Base-by-base conservation (phyloP, 78 protist genomes). In the Speleostelium caveatum region DNA sequence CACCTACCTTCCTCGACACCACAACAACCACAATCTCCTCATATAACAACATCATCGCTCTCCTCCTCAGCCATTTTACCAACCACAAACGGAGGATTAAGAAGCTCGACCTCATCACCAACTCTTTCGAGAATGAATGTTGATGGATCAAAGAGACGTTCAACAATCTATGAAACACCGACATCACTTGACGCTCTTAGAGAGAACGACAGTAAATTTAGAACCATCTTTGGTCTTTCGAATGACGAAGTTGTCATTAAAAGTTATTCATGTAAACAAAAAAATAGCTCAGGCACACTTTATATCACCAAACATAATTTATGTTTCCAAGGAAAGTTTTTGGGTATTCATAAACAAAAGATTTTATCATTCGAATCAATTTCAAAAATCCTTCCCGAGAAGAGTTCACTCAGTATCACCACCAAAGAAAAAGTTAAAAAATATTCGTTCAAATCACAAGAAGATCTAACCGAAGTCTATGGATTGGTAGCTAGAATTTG, bases 241-340 rank as follows among this genome's bases (percentile, higher is more conserved):
- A 28, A 73, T 24, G 94, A 88, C 21, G 91, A 83, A 45, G 75
- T 88, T 41, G 75, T 88, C 55, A 75, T 88, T 42, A 88, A 88
- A 49, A 63, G 79, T 36, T 88, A 88, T 22, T 30, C 45, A 32
- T 74, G 87, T 53, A 88, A 71, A 39, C 94, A 88, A 26, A 75
- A 75, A 17, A 67, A 80, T 36, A 83, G 41, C 59, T 72, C 69
- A 26, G 95, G 95, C 19, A 63, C 73, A 2, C 36, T 91, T 8
- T 91, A 83, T 41, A 65, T 91, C 0, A 80, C 90, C 0, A 78
- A 91, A n/a, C 90, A 78, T 26, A 68, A 91, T 66, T 59, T 91
- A 7, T 91, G 95, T 32, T 91, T 91, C 60, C 76, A 91, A 16
- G 95, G 87, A 16, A 91, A 91, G 32, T 73, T 79, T 28, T 62